These are phyloP conservation scores for Myriosclerotinia curreyana DNA, from an alignment of 2,329 filamentous ascomycete genomes.

Conservation along the genomic window DNA sequence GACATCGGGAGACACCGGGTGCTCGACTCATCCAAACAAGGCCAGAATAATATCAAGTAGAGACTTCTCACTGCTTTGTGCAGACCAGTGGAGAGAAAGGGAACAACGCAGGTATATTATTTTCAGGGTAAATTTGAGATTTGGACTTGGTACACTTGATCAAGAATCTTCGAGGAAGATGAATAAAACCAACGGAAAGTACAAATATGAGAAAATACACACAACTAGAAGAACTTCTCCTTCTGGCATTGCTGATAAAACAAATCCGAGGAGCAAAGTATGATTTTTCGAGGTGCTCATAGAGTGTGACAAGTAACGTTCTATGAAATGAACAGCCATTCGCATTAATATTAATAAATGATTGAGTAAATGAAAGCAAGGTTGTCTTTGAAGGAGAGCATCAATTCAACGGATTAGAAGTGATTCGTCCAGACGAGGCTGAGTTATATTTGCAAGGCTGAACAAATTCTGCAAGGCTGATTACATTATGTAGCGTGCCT, in stretches of 20 bases:
- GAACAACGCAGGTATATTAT: no score
- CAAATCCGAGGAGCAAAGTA: background rate
- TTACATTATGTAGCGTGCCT: background rate
- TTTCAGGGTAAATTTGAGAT: background rate
- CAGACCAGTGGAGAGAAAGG: constrained; percentile 2
- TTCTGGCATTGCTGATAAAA: background rate
- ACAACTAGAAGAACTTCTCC: background rate
- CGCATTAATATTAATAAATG: no score
- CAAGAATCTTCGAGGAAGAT: background rate
- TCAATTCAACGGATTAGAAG: no score
- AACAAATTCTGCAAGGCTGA: background rate
- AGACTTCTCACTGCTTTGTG: background rate
- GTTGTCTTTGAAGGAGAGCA: no score
- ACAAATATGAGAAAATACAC: background rate
- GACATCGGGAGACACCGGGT: constrained; percentile 17
- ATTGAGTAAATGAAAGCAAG: no score
- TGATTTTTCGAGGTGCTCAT: background rate
- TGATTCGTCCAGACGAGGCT: background rate
- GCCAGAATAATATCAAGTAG: constrained; percentile 13
- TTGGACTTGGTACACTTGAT: constrained; percentile 6
- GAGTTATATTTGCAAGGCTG: background rate
- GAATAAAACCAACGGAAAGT: background rate
- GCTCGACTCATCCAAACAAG: background rate
- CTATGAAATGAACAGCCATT: background rate
- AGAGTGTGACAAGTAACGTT: background rate